Evolutionary conservation across 208 protist genomes (phyloP).

Genomic region (Leishmania mexicana): DNA sequence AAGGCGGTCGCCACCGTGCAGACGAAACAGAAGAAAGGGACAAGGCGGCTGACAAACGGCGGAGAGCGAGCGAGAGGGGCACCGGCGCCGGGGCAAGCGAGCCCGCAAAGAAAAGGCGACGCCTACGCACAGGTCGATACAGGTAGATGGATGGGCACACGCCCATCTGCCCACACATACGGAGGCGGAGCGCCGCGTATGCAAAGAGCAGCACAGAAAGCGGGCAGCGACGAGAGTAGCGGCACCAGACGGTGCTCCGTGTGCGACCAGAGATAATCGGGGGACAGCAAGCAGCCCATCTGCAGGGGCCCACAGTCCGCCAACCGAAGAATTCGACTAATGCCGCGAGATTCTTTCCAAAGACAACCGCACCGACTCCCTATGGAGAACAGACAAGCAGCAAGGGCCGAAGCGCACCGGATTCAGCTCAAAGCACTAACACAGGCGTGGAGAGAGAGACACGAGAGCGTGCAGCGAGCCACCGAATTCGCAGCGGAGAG

Average conservation of each 20-base stretch:
- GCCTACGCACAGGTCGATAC: no score
- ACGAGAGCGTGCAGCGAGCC: background rate
- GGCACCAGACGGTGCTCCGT: no score
- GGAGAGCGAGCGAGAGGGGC: background rate
- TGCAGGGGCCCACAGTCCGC: background rate
- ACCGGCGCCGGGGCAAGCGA: background rate
- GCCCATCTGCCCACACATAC: no score
- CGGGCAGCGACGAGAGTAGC: slow-evolving; percentile 10
- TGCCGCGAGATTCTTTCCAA: background rate
- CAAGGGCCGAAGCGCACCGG: background rate
- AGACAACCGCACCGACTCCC: background rate
- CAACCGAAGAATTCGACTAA: background rate
- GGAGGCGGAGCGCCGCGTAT: no score
- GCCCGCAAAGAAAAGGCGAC: no score
- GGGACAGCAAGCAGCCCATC: background rate
- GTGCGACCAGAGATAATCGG: background rate
- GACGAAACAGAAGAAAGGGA: background rate
- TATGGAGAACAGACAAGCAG: background rate
- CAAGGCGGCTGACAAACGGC: background rate
- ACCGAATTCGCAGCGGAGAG: background rate
- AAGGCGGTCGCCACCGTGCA: background rate
- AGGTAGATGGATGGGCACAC: no score
- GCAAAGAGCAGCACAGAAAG: background rate
- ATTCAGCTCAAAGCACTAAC: background rate
- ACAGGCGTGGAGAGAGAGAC: background rate